Conservation (phyloP, 352 stramenopile species). For the Phytopythium ostracodes region DNA sequence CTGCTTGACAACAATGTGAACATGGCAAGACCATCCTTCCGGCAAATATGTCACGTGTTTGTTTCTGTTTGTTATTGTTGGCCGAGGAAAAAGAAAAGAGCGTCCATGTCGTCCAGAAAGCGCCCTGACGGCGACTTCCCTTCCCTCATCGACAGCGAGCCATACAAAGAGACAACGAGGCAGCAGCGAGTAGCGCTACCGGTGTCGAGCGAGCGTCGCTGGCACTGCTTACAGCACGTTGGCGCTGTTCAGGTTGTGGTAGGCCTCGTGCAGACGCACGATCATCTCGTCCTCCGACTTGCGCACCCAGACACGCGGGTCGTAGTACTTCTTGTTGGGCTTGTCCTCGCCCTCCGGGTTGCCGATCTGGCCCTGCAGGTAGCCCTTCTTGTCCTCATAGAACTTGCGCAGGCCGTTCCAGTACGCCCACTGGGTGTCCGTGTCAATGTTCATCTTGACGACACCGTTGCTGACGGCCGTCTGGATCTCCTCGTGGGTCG, state of each 20-base stretch:
- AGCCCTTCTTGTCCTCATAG: slow-evolving; percentile 96
- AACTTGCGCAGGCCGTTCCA: slow-evolving; percentile 98
- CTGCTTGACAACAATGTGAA: not conserved
- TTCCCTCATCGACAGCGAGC: not conserved
- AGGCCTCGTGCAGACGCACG: slow-evolving; percentile 87
- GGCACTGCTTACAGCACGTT: slow-evolving; percentile 54
- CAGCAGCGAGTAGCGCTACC: not conserved
- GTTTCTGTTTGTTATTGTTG: slow-evolving; percentile 6
- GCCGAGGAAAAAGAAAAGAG: not conserved
- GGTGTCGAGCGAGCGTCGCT: not conserved
- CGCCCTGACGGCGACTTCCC: not conserved
- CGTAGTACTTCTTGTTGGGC: slow-evolving; percentile 99
- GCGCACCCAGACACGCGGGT: slow-evolving; percentile 96
- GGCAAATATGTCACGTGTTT: slow-evolving; percentile 7
- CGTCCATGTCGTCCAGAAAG: not conserved
- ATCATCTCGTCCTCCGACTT: slow-evolving; percentile 97
- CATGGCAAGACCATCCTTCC: not conserved
- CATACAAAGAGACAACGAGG: not conserved
- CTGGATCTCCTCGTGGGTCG: slow-evolving; percentile 95
- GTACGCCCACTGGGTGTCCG: slow-evolving; percentile 99
- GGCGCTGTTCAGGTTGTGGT: slow-evolving; percentile 88
- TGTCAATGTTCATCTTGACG: slow-evolving; percentile 99
- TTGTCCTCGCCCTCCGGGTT: slow-evolving; percentile 96
- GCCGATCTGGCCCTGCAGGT: slow-evolving; percentile 97
- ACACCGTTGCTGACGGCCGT: slow-evolving; percentile 95